Evolutionary conservation across 164 flowering plant species (phyloP).

Genomic region (Santalum album): DNA sequence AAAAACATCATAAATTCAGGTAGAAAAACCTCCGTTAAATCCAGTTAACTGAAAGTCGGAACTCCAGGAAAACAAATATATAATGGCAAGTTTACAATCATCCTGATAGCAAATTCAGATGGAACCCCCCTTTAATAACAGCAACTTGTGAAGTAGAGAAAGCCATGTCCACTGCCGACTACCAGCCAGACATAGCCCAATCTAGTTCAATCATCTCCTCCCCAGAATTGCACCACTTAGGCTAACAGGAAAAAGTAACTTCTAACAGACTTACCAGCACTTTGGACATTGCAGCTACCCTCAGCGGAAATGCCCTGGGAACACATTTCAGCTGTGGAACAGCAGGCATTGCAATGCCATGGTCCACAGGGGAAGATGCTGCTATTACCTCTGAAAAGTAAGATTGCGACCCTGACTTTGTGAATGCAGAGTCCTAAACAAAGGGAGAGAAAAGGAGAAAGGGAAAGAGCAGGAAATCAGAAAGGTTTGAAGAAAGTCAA

Average conservation of each 20-base stretch:
- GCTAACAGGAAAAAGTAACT: not conserved
- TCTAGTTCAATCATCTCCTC: not conserved
- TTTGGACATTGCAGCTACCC: slow-evolving; percentile 78
- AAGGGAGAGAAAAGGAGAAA: not conserved
- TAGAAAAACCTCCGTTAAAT: no score
- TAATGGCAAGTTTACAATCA: no score
- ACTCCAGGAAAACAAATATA: no score
- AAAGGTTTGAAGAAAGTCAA: not conserved
- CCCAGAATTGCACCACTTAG: not conserved
- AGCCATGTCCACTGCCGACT: no score
- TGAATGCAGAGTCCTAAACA: slow-evolving; percentile 45
- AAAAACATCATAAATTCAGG: no score
- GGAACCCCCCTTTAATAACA: no score
- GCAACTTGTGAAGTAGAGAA: no score
- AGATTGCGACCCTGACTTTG: slow-evolving; percentile 46
- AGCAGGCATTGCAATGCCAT: slow-evolving; percentile 29
- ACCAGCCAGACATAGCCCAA: no score
- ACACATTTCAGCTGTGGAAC: slow-evolving; percentile 56
- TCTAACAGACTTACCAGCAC: slow-evolving; percentile 55
- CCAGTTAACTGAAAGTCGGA: no score
- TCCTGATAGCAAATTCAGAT: no score
- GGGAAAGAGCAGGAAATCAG: no score
- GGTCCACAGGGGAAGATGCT: slow-evolving; percentile 38
- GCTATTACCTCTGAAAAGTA: slow-evolving; percentile 59
- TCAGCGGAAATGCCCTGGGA: slow-evolving; percentile 57